Evolutionary conservation across 768 basidiomycete genomes (phyloP).

Genomic region (Candolleomyces aberdarensis): DNA sequence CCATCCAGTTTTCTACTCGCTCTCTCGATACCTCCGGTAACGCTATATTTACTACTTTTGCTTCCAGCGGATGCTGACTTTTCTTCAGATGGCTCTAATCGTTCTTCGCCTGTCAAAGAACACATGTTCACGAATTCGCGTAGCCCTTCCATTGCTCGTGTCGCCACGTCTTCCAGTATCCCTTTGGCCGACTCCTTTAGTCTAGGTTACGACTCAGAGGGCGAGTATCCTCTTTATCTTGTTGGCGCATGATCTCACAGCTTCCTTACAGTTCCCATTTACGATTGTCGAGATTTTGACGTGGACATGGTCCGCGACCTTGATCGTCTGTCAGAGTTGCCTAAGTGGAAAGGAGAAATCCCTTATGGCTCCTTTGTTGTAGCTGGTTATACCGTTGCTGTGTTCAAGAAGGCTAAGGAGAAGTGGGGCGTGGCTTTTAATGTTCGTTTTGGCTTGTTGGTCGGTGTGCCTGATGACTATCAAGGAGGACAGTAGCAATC

Average conservation of each 20-base stretch:
- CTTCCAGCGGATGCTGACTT: neutral
- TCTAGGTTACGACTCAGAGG: neutral
- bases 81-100: neutral
- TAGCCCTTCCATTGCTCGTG: neutral
- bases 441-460: constrained; percentile 1
- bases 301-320: constrained; percentile 1
- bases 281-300: neutral
- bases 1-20: neutral
- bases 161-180: neutral
- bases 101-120: neutral
- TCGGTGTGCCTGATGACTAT: too few relatives aligned
- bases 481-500: too few relatives aligned
- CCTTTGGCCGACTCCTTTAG: neutral
- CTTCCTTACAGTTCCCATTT: constrained; percentile 1
- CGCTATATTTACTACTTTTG: neutral
- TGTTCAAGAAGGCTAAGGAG: neutral
- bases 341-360: constrained; percentile 3
- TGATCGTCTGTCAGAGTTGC: neutral
- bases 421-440: constrained; percentile 2
- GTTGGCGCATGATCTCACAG: neutral
- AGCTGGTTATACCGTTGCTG: constrained; percentile 3
- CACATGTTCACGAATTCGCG: neutral
- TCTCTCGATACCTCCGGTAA: neutral
- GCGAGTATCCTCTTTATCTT: neutral
- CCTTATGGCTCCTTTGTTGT: constrained; percentile 2